phyloP scores from a whole-genome alignment of 2,329 filamentous ascomycete species.

The Colletotrichum zoysiae region DNA sequence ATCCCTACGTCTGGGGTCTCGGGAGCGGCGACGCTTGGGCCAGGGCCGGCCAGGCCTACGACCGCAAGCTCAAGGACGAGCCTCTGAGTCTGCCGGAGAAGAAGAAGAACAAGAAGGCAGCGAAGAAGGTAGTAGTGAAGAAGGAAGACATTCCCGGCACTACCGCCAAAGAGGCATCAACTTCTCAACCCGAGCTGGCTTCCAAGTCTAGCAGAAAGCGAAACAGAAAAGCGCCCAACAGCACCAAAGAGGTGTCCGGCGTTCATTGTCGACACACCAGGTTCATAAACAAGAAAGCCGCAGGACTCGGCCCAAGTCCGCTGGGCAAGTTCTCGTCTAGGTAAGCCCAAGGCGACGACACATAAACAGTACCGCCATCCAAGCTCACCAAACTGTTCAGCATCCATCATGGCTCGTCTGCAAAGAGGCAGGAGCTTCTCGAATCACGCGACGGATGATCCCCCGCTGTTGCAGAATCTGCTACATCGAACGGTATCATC shows the following conservation, averaged over 20 bases:
- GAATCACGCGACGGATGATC: neutral
- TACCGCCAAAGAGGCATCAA: neutral
- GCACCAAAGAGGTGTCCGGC: neutral
- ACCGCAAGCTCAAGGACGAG: neutral
- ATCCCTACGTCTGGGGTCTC: neutral
- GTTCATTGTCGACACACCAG: neutral
- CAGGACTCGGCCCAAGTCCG: neutral
- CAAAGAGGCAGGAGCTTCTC: neutral
- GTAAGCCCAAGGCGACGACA: neutral
- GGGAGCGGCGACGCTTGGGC: neutral
- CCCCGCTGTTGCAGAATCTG: too few species aligned
- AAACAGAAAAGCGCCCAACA: neutral
- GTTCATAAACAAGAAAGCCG: neutral
- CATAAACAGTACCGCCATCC: too few species aligned
- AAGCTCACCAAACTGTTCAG: neutral
- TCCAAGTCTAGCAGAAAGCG: neutral
- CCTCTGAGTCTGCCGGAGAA: neutral
- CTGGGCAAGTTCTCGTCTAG: neutral
- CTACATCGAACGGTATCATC: accelerated
- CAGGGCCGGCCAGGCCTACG: neutral
- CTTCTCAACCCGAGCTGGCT: neutral
- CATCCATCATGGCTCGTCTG: neutral
- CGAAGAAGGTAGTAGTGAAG: too few species aligned
- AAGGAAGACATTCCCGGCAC: neutral
- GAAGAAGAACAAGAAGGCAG: too few species aligned